These are phyloP conservation scores for Helianthus tuberosus DNA, from an alignment of 129 eudicot genomes.

Conservation along the genomic window DNA sequence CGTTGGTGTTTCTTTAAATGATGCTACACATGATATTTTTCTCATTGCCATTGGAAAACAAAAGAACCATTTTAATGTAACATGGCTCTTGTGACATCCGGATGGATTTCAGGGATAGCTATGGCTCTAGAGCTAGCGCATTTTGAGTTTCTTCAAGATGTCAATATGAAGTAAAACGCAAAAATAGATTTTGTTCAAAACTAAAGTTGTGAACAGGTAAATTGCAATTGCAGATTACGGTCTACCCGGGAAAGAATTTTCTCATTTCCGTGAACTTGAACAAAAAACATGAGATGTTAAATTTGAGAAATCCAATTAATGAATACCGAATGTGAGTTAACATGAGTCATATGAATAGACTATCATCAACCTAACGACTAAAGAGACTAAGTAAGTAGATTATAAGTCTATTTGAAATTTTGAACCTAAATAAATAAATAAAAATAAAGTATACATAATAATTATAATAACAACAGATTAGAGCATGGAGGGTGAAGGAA, in stretches of 20 bases:
- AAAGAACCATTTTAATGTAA: conserved; percentile 4
- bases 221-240: not conserved
- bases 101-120: not conserved
- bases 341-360: not conserved
- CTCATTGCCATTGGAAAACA: not conserved
- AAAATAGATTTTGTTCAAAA: not conserved
- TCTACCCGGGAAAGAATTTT: not conserved
- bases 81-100: not conserved
- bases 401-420: not conserved
- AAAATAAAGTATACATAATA: not conserved
- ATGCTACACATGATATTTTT: not conserved
- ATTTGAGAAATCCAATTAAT: not conserved
- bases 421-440: not conserved
- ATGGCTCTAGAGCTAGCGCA: not conserved
- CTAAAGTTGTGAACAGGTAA: not conserved
- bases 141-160: conserved; percentile 1
- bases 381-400: conserved; percentile 1
- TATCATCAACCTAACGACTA: not conserved
- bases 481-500: not conserved
- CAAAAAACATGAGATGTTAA: not conserved
- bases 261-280: not conserved
- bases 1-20: not conserved
- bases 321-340: not conserved
- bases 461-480: not conserved
- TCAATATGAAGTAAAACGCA: not conserved